Conservation (phyloP, 73 alveolate genomes). For the Tetrahymena borealis region DNA sequence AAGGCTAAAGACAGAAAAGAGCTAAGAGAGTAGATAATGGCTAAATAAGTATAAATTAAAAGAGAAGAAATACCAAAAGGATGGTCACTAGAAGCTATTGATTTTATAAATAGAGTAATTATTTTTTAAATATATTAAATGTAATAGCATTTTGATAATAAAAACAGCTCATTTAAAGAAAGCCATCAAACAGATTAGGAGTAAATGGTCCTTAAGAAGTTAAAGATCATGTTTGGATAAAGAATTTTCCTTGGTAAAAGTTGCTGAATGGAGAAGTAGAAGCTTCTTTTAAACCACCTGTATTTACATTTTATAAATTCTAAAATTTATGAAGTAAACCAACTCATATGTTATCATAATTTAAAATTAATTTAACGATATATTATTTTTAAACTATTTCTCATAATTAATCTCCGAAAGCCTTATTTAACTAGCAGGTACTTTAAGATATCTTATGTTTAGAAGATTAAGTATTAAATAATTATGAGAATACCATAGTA, state of each 20-base stretch:
- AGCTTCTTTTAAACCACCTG: not conserved
- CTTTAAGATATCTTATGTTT: too few species aligned
- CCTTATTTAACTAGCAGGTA: too few species aligned
- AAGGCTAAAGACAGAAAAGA: conserved; percentile 77
- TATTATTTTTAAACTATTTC: too few species aligned
- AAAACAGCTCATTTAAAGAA: conserved; percentile 67
- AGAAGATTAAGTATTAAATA: too few species aligned
- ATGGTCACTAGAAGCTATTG: conserved; percentile 94
- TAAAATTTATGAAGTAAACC: too few species aligned
- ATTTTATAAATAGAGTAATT: conserved; percentile 76
- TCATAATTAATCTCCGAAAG: too few species aligned
- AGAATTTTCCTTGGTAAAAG: conserved; percentile 76
- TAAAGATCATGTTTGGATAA: conserved; percentile 81
- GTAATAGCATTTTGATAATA: not conserved
- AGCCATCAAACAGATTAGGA: conserved; percentile 83
- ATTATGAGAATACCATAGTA: too few species aligned
- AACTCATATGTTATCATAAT: too few species aligned
- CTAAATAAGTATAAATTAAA: conserved; percentile 64
- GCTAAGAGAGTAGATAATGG: conserved; percentile 64
- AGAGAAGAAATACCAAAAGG: conserved; percentile 80
- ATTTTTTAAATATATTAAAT: not conserved
- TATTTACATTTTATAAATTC: not conserved
- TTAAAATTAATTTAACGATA: too few species aligned
- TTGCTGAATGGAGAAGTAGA: conserved; percentile 6
- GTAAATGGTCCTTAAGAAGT: conserved; percentile 83